Base-by-base conservation (phyloP, 495 filamentous ascomycete species). In the Talaromyces wortmannii region DNA sequence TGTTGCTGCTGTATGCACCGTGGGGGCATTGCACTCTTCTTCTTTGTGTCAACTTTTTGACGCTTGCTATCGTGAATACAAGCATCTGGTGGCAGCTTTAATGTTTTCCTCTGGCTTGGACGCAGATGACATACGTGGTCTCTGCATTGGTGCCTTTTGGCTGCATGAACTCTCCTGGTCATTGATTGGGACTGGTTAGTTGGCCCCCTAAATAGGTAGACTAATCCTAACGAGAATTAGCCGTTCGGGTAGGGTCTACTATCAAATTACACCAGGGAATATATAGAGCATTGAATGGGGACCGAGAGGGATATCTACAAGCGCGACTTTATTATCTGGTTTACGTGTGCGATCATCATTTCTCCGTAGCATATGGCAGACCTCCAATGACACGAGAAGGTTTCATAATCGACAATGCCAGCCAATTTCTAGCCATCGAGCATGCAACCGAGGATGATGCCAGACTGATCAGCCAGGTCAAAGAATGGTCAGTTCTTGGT, bases 321-420 rank as follows among this genome's bases (percentile, higher is more conserved):
- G 59, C 63, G 18, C 65, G 67, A 18, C 48, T 71, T 10, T 70
- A 72, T 50, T 67, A 66, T 44, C 53, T 72, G 6, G 67, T 73
- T 15, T 71, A 70, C 48, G 63, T 69, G 6, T 71, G 69, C 49
- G 69, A 73, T 47, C 69, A 73, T 48, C 70, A 73, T 50, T 69
- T 61, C 50, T 69, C 67, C 0, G 51, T 72, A 11, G 57, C 59
- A 3, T 68, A 70, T 17, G 69, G 69, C 46, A 54, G 66, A 33
- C 69, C 69, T 16, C 66, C 69, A 29, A 72, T 73, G 66, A 62
- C 67, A 17, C 59, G 67, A 18, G 69, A 70, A 52, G 55, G 58
- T 0, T 58, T 59, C 17, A 61, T 63, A 6, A 60, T 72, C 12
- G 58, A 65, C 7, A 56, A 57, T 3, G 58, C 62, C 7, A 54